Base-by-base conservation (phyloP, 2,329 filamentous ascomycete genomes). In the Ceratocystis cacaofunesta region DNA sequence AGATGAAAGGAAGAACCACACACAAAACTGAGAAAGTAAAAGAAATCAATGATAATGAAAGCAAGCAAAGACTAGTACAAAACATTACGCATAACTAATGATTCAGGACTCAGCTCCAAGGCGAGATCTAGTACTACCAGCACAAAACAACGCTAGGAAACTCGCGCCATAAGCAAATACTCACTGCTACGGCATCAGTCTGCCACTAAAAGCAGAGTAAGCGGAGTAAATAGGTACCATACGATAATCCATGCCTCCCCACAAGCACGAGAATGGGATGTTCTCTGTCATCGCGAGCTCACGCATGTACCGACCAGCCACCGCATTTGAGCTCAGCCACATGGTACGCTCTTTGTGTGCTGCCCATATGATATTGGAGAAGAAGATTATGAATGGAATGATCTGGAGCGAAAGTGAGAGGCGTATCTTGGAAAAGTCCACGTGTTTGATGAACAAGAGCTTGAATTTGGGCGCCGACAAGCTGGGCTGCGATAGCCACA, bases 221-320 rank as follows among this genome's bases (percentile, higher is more conserved):
- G 8, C 17, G 4, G 25, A 36, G n/a, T 30, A 36, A 5, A 58
- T 4, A n/a, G 55, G 55, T 7, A n/a, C 4, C 55, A 58, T 58
- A 15, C 55, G 55, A 8, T 36, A 19, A 25, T 58, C 55, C 28
- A 36, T 7, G 17, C 55, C 55, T 2, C 25, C 25, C 28, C 12
- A 58, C 5, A 58, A 36, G 8, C 55, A 58, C 30, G 55, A 17
- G 17, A 58, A 58, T 17, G 55, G 55, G 5, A 30, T 32, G n/a
- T n/a, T 36, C 55, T 58, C 55, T 28, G 17, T 30, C 55, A 58
- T 58, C 12, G 55, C 25, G 2, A 58, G 25, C 8, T 58, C 55
- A 25, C 55, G 55, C 55, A 58, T 58, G 28, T 58, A 58, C 55
- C 55, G 55, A 8, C 55, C 55, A 25, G 55, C 55, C 55, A 25